These are phyloP conservation scores for Solanum chiquidenum DNA, from an alignment of 257 asterid genomes.

Conservation along the genomic window DNA sequence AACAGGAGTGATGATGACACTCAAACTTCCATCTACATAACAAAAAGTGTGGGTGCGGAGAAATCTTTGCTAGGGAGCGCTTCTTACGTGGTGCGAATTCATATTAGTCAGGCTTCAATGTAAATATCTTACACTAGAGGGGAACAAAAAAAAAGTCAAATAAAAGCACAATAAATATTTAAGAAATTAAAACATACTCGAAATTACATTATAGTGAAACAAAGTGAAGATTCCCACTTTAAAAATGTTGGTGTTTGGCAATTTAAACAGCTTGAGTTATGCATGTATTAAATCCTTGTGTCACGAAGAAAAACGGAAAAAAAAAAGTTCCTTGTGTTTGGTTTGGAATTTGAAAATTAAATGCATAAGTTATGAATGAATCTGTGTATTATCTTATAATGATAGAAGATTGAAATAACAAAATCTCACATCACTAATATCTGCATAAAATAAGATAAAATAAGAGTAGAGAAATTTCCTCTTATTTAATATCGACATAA, in stretches of 20 bases:
- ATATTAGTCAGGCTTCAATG: background rate
- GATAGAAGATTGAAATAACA: too few relatives aligned
- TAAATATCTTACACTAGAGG: rapidly evolving
- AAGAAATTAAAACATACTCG: too few relatives aligned
- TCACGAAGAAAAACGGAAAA: too few relatives aligned
- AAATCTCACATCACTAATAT: too few relatives aligned
- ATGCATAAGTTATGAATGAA: background rate
- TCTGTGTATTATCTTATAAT: too few relatives aligned
- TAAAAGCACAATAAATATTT: too few relatives aligned
- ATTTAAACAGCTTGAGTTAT: background rate
- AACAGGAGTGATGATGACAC: too few relatives aligned
- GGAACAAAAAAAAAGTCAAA: too few relatives aligned
- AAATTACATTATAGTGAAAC: background rate
- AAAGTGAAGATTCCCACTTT: too few relatives aligned
- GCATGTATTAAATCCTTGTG: background rate
- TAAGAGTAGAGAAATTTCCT: too few relatives aligned
- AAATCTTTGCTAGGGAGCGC: background rate
- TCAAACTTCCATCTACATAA: too few relatives aligned
- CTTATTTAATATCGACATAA: background rate
- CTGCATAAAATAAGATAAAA: too few relatives aligned
- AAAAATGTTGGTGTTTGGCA: background rate
- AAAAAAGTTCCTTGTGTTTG: background rate
- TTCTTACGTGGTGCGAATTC: background rate
- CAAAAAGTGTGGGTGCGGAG: background rate
- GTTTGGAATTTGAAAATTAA: background rate